Evolutionary conservation across 768 basidiomycete species (phyloP).

Genomic region (Grammothele lineata): DNA sequence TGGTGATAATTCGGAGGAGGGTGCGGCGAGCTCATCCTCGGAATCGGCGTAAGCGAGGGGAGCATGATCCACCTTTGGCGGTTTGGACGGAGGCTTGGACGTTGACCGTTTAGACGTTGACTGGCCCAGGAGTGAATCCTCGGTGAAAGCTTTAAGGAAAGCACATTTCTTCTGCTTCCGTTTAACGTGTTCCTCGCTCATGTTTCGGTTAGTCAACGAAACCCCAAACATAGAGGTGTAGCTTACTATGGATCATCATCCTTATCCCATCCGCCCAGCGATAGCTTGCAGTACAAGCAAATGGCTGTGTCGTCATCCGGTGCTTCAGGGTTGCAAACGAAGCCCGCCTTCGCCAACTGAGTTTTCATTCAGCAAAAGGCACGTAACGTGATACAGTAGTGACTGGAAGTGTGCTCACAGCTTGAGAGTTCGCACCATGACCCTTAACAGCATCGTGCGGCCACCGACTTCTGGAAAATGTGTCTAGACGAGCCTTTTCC

Average conservation of each 20-base stretch:
- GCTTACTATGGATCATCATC: constrained; percentile 85
- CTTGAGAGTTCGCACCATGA: constrained; percentile 69
- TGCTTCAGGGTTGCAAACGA: constrained; percentile 69
- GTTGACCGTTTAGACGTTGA: constrained; percentile 20
- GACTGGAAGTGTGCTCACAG: constrained; percentile 40
- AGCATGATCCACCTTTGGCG: constrained; percentile 15
- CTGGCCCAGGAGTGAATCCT: constrained; percentile 11
- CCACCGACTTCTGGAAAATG: constrained; percentile 62
- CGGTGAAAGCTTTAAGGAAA: constrained; percentile 34
- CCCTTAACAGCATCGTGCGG: constrained; percentile 58
- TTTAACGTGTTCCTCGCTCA: constrained; percentile 74
- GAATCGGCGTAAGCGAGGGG: constrained; percentile 7
- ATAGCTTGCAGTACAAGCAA: constrained; percentile 80
- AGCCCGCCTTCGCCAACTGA: constrained; percentile 93
- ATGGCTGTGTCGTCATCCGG: constrained; percentile 74
- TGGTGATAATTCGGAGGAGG: constrained; percentile 4
- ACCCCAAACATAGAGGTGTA: too few relatives aligned
- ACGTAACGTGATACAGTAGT: background rate
- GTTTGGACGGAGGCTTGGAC: constrained; percentile 26
- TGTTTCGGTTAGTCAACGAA: too few relatives aligned
- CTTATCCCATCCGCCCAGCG: constrained; percentile 82
- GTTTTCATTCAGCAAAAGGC: too few relatives aligned
- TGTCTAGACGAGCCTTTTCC: constrained; percentile 68
- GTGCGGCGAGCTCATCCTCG: constrained; percentile 24
- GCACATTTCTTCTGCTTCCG: constrained; percentile 50